Conservation (phyloP, 148 eudicot species). For the Diospyros lotus region DNA sequence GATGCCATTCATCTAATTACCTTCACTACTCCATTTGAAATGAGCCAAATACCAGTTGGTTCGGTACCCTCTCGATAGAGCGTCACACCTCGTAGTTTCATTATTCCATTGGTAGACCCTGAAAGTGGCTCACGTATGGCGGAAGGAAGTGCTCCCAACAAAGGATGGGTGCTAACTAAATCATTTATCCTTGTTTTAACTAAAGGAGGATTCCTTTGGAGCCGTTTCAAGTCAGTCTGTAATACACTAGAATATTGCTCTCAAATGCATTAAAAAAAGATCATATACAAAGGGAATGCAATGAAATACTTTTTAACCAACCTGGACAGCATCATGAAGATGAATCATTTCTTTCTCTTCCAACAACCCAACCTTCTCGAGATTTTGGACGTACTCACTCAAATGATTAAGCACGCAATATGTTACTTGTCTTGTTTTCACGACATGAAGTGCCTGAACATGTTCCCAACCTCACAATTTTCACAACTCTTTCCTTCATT, state of each 20-base stretch:
- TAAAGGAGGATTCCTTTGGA: constrained; percentile 78
- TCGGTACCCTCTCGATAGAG: constrained; percentile 74
- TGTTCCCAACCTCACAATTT: not conserved
- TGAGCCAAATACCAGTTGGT: constrained; percentile 84
- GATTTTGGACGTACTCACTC: constrained; percentile 73
- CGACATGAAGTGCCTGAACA: constrained; percentile 79
- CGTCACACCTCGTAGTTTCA: constrained; percentile 65
- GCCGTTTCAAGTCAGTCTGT: constrained; percentile 90
- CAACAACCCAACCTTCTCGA: constrained; percentile 80
- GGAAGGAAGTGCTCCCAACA: constrained; percentile 81
- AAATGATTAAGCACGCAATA: constrained; percentile 79
- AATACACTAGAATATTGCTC: constrained; percentile 14
- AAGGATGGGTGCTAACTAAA: constrained; percentile 60
- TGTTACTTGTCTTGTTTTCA: constrained; percentile 97
- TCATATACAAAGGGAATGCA: not conserved
- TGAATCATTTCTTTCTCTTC: constrained; percentile 86
- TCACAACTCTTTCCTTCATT: not conserved
- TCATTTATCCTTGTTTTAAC: constrained; percentile 76
- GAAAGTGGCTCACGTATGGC: constrained; percentile 49
- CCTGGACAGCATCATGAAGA: constrained; percentile 98
- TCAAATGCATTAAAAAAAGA: constrained; percentile 7
- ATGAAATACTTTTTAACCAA: constrained; percentile 11
- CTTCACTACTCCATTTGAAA: constrained; percentile 88
- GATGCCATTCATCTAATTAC: constrained; percentile 30
- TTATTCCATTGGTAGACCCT: constrained; percentile 71